Percentiles rank a stretch among this genome's conserved stretches.
Evolutionary conservation across 1,139 yeast species (phyloP).

Genomic region (Hyphopichia buzzinii): DNA sequence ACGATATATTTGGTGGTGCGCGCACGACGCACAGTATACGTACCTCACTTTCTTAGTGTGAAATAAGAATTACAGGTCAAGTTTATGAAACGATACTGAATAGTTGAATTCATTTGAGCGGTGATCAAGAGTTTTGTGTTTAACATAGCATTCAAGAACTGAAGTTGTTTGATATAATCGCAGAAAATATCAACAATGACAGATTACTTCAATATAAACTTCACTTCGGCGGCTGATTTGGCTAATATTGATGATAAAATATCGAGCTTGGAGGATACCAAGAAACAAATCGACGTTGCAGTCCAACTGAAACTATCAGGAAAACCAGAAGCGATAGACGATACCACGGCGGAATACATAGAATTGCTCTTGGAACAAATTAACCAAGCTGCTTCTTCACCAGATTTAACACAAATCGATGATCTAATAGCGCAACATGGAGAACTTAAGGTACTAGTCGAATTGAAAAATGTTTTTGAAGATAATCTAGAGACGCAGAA

Average conservation of each 20-base stretch:
- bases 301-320: conserved; percentile 4
- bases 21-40: not conserved
- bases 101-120: no score
- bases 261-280: conserved; percentile 16
- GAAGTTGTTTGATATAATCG: not conserved
- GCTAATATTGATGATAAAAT: conserved; percentile 19
- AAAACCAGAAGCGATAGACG: conserved; percentile 1
- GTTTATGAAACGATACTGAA: no score
- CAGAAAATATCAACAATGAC: conserved; percentile 7
- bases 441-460: conserved; percentile 18
- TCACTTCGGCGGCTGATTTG: conserved; percentile 28
- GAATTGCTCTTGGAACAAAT: not conserved
- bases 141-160: no score
- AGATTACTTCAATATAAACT: conserved; percentile 28
- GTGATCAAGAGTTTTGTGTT: no score
- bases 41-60: no score
- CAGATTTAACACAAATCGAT: conserved; percentile 8
- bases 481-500: conserved; percentile 12
- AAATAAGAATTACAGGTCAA: no score
- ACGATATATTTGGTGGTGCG: not conserved
- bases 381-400: not conserved
- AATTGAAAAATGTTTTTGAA: conserved; percentile 4
- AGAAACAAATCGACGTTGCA: conserved; percentile 9
- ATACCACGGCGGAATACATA: not conserved
- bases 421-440: conserved; percentile 23